A percentile compares a stretch with the other conserved stretches of the same genome.
Conservation (phyloP, 805 yeast genomes). For the Metschnikowia matae region DNA sequence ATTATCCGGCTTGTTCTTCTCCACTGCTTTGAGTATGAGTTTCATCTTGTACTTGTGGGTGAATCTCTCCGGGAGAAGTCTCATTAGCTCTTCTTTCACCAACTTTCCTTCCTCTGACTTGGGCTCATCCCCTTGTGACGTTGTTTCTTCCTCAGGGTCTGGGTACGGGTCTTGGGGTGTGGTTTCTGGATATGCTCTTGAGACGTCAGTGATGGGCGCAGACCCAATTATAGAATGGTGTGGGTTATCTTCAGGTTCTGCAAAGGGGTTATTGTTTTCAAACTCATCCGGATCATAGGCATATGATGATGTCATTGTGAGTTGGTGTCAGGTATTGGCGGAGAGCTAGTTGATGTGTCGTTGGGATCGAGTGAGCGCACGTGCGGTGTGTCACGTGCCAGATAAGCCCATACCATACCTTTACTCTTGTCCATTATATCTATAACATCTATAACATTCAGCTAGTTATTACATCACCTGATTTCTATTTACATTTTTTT, state of each 20-base stretch:
- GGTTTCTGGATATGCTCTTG: not conserved
- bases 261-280: constrained; percentile 42
- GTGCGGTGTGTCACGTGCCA: constrained; percentile 1
- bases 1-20: constrained; percentile 66
- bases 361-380: constrained; percentile 3
- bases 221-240: not conserved
- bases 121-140: not conserved
- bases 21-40: constrained; percentile 64
- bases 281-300: constrained; percentile 47
- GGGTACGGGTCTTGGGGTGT: not conserved
- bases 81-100: constrained; percentile 40
- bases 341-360: not conserved
- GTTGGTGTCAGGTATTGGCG: not conserved
- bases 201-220: not conserved
- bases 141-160: not conserved
- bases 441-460: too few relatives aligned
- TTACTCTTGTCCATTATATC: too few relatives aligned
- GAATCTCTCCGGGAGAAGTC: constrained; percentile 49
- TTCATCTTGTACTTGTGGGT: constrained; percentile 40
- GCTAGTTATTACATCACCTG: too few relatives aligned
- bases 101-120: constrained; percentile 17
- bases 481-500: too few relatives aligned
- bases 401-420: not conserved
- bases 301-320: constrained; percentile 38
- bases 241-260: constrained; percentile 24